phyloP scores from a whole-genome alignment of 1,139 yeast genomes.

The Geotrichum bryndzae region DNA sequence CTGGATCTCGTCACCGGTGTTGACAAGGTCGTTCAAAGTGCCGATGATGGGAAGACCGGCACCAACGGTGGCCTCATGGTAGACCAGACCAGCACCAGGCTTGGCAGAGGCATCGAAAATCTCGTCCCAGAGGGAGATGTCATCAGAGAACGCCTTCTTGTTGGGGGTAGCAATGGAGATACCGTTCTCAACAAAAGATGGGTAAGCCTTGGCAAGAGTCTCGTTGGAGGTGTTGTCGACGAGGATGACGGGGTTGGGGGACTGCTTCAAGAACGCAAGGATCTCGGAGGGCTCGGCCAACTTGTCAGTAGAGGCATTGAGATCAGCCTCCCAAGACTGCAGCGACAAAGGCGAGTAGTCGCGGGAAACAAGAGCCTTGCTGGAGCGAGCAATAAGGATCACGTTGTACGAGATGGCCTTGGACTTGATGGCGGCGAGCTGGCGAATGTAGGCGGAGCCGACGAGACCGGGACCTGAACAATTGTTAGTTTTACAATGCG shows the following conservation, averaged over 20 bases:
- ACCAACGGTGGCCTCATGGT: constrained; percentile 98
- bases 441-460: constrained; percentile 83
- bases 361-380: constrained; percentile 57
- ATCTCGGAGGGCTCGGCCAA: constrained; percentile 55
- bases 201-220: constrained; percentile 67
- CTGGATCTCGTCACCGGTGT: constrained; percentile 87
- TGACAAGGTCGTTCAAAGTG: constrained; percentile 77
- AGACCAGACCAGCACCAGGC: constrained; percentile 68
- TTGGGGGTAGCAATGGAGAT: constrained; percentile 96
- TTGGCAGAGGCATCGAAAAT: constrained; percentile 50
- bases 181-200: constrained; percentile 65
- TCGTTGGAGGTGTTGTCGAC: constrained; percentile 92
- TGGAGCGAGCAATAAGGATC: constrained; percentile 69
- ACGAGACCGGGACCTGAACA: constrained; percentile 77
- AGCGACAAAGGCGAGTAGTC: constrained; percentile 70
- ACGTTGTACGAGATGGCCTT: constrained; percentile 53
- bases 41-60: constrained; percentile 95
- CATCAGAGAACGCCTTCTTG: constrained; percentile 93
- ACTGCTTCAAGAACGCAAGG: constrained; percentile 54
- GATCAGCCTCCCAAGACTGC: constrained; percentile 47
- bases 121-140: constrained; percentile 65
- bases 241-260: constrained; percentile 70
- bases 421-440: constrained; percentile 48
- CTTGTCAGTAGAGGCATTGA: constrained; percentile 42
- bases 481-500: background rate